phyloP scores from a whole-genome alignment of 495 filamentous ascomycete genomes.

The Chaetomidium leptoderma region DNA sequence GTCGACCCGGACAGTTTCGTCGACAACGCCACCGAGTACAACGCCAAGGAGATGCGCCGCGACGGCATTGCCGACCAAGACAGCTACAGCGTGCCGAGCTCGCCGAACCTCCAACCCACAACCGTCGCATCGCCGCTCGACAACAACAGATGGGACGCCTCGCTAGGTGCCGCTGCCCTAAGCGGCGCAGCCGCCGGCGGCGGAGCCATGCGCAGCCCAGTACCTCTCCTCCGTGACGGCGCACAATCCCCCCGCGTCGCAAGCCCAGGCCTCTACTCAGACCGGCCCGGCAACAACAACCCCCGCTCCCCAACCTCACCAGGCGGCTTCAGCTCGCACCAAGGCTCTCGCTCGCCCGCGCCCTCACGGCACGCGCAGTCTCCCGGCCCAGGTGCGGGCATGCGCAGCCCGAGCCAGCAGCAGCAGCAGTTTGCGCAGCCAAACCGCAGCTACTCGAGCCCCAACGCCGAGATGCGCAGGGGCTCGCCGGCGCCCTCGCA shows the following conservation, averaged over 20 bases:
- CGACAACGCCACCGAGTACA: conserved; percentile 40
- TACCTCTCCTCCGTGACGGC: neutral
- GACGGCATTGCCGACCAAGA: conserved; percentile 30
- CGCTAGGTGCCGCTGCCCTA: conserved; percentile 9
- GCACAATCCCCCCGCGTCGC: conserved; percentile 25
- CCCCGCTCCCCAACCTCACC: conserved; percentile 14
- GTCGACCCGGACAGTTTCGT: conserved; percentile 44
- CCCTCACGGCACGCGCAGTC: conserved; percentile 1
- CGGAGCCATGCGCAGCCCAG: conserved; percentile 25
- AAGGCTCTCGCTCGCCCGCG: conserved; percentile 14
- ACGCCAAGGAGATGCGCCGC: conserved; percentile 33
- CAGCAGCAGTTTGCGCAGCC: neutral
- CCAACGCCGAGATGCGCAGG: conserved; percentile 8
- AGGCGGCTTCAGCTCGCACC: neutral
- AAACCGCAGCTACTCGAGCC: conserved; percentile 11
- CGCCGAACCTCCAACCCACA: conserved; percentile 28
- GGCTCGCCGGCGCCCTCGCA: conserved; percentile 29
- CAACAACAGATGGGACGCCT: conserved; percentile 10
- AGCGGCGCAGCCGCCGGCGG: conserved; percentile 24
- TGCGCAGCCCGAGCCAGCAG: neutral
- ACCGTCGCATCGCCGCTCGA: conserved; percentile 14
- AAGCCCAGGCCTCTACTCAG: conserved; percentile 15
- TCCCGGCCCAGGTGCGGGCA: conserved; percentile 1
- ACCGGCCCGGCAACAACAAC: conserved; percentile 10
- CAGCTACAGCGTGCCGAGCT: conserved; percentile 36